Percentiles rank a stretch among this genome's conserved stretches.
Conservation (phyloP, 176 grass and related monocot species). For the Tuctoria greenei region DNA sequence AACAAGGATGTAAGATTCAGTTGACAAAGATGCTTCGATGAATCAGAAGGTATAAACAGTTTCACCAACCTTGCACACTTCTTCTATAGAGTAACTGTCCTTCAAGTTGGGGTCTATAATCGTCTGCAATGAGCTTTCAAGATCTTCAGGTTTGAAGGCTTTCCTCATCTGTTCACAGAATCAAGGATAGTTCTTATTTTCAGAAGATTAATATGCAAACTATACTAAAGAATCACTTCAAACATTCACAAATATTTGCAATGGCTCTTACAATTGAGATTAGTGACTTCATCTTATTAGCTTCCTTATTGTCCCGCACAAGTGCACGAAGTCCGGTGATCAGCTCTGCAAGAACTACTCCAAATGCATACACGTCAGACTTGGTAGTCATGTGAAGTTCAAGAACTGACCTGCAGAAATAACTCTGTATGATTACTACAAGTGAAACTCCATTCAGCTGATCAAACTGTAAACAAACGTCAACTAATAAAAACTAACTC, state of each 20-base stretch:
- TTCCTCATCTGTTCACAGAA: conserved; percentile 53
- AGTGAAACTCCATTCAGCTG: neutral
- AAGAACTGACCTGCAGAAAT: conserved; percentile 48
- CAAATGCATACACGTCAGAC: conserved; percentile 67
- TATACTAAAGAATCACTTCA: neutral
- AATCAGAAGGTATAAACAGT: conserved; percentile 1
- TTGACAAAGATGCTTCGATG: neutral
- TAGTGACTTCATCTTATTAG: conserved; percentile 53
- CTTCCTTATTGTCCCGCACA: conserved; percentile 56
- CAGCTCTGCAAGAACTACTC: conserved; percentile 69
- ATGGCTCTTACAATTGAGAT: conserved; percentile 48
- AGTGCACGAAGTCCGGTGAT: conserved; percentile 61
- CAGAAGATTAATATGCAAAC: neutral
- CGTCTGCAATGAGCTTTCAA: conserved; percentile 40
- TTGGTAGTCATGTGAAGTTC: conserved; percentile 76
- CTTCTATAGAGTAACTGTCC: conserved; percentile 49
- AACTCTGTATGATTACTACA: conserved; percentile 17
- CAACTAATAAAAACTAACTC: conserved; percentile 51
- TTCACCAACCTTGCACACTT: conserved; percentile 54
- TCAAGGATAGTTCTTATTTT: neutral
- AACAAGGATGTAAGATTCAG: neutral
- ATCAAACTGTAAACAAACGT: neutral
- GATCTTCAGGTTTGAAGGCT: conserved; percentile 44
- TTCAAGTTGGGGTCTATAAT: conserved; percentile 54
- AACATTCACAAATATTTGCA: neutral